Percentiles rank a stretch among this genome's conserved stretches.
phyloP scores from a whole-genome alignment of 148 eudicot genomes.

The Pharnaceum exiguum region DNA sequence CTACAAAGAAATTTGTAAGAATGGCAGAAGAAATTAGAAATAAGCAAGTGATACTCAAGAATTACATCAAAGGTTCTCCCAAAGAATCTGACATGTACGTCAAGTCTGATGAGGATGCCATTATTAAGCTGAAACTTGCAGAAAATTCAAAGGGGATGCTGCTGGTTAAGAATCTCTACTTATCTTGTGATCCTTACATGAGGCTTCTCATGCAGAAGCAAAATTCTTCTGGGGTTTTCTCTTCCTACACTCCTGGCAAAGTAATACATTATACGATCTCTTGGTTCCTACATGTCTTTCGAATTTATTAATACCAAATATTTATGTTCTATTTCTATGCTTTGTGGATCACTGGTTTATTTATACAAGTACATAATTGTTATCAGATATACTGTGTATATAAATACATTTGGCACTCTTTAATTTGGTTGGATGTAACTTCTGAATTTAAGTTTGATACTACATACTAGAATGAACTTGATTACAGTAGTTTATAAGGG shows the following conservation, averaged over 20 bases:
- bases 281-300: too few species aligned
- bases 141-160: constrained; percentile 22
- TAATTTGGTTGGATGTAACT: too few species aligned
- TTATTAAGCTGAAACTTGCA: constrained; percentile 19
- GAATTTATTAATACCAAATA: too few species aligned
- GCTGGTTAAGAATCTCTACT: constrained; percentile 52
- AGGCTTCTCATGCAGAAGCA: constrained; percentile 23
- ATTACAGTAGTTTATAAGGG: too few species aligned
- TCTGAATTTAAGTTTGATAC: too few species aligned
- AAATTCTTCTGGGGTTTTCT: constrained; percentile 6
- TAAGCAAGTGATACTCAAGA: constrained; percentile 30
- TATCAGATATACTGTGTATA: too few species aligned
- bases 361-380: too few species aligned
- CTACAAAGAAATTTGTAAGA: constrained; percentile 21
- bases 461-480: too few species aligned
- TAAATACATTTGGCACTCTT: too few species aligned
- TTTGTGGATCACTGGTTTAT: too few species aligned
- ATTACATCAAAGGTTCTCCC: constrained; percentile 26
- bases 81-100: constrained; percentile 34
- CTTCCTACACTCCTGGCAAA: constrained; percentile 30
- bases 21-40: constrained; percentile 17
- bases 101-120: constrained; percentile 7
- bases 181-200: constrained; percentile 51
- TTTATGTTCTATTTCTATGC: neutral
- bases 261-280: constrained; percentile 9